Percentiles rank a stretch among this genome's conserved stretches.
Evolutionary conservation across 495 filamentous ascomycete species (phyloP).

Genomic region (Penicillium manginii): DNA sequence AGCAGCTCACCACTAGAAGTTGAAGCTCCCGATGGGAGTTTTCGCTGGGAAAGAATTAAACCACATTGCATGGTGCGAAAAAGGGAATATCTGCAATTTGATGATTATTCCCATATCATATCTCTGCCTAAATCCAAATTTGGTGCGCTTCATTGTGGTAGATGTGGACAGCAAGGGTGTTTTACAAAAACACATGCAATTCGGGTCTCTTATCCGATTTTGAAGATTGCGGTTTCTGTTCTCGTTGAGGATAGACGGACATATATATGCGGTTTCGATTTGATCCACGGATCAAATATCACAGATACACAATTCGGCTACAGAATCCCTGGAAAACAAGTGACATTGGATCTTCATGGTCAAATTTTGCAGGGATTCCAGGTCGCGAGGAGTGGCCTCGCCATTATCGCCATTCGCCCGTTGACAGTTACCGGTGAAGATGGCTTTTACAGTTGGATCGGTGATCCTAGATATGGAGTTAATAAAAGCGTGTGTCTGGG

Average conservation of each 20-base stretch:
- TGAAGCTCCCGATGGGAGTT: conserved; percentile 6
- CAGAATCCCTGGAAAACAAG: conserved; percentile 10
- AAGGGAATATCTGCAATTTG: conserved; percentile 1
- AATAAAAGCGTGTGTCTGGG: not conserved
- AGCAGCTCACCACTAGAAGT: conserved; percentile 6
- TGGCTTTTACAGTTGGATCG: conserved; percentile 5
- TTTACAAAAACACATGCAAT: conserved; percentile 11
- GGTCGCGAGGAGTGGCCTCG: not conserved
- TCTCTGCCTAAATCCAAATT: conserved; percentile 7
- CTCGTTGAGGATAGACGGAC: conserved; percentile 5
- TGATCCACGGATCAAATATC: conserved; percentile 10
- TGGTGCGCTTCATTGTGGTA: conserved; percentile 8
- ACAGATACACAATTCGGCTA: conserved; percentile 11
- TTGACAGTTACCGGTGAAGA: conserved; percentile 1
- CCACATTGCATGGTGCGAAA: not conserved
- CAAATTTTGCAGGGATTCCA: conserved; percentile 11
- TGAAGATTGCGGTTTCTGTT: conserved; percentile 13
- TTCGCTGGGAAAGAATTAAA: not conserved
- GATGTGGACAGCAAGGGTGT: conserved; percentile 4
- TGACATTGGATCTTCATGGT: conserved; percentile 8
- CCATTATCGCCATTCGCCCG: conserved; percentile 10
- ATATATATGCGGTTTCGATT: conserved; percentile 12
- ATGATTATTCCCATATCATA: conserved; percentile 6
- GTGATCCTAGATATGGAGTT: conserved; percentile 1
- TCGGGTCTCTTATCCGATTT: conserved; percentile 8